Evolutionary conservation across 805 yeast species (phyloP), one percentile per base, ranked within the genome.

Genomic region (Saturnispora ahearnii): DNA sequence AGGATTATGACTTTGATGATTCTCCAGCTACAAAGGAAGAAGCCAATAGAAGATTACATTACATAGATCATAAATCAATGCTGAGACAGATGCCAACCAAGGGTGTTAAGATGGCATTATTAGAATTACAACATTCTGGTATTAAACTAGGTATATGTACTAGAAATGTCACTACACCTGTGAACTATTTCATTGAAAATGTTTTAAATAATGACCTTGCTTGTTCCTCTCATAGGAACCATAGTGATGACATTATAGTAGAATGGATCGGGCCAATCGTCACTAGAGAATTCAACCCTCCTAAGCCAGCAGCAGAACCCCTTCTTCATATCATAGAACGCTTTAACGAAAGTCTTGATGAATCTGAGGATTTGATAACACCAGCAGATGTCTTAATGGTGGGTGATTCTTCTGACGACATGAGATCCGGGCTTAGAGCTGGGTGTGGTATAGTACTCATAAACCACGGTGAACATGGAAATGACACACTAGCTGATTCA

Each of bases 401-500:
- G 13, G 90, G 90, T 11, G 89, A 83, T 59, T 82, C 88, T 0
- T 62, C 70, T 38, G 89, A 83, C 62, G 90, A 83, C 58, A 78
- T 83, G 80, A 64, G 57, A 40, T 77, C 85, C 30, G 89, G 87
- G 3, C 60, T 70, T 30, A 56, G 66, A n/a, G 88, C 89, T 1
- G 88, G 88, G 0, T 75, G 77, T 41, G 67, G 73, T 2, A 74
- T 87, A 0, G 67, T 82, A 3, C 64, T 83, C 46, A 63, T 83
- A 40, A 72, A 69, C 41, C 78, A 79, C 53, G 71, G 71, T 26
- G 76, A 72, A 32, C 83, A 83, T 54, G 65, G 57, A 3, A 69
- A 72, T 44, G 60, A 64, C 49, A 66, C 71, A 1, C 40, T 40
- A 8, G 38, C 32, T 4, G 44, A 34, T 7, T 8, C 24, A 2